Percentiles rank a stretch among this genome's conserved stretches.
phyloP scores from a whole-genome alignment of 2,329 filamentous ascomycete genomes.

The Bipolaris sorokiniana region DNA sequence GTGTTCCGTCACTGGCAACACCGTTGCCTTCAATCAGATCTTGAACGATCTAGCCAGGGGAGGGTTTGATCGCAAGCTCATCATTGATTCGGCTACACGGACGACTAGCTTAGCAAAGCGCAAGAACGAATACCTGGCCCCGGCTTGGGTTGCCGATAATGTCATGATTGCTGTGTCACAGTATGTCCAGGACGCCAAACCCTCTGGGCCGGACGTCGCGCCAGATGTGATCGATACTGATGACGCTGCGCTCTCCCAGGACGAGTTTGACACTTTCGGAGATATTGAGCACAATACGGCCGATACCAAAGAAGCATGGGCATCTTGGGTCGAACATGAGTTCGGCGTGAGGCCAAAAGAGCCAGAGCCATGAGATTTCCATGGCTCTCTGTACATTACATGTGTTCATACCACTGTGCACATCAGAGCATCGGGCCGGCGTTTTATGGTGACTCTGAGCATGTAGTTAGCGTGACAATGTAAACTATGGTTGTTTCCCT shows the following conservation, averaged over 20 bases:
- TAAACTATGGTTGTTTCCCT: background rate
- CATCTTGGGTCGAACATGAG: conserved; percentile 38
- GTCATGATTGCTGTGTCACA: conserved; percentile 40
- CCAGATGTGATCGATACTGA: conserved; percentile 12
- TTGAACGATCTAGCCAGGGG: conserved; percentile 34
- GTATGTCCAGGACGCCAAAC: conserved; percentile 27
- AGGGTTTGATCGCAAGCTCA: conserved; percentile 34
- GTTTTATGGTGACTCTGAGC: background rate
- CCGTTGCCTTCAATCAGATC: conserved; percentile 41
- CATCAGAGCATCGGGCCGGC: conserved; percentile 9
- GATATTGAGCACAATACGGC: background rate
- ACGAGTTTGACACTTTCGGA: conserved; percentile 1
- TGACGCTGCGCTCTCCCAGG: conserved; percentile 11
- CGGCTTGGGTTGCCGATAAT: conserved; percentile 43
- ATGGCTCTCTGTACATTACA: conserved; percentile 10
- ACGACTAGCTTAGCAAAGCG: conserved; percentile 22
- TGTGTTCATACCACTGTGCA: conserved; percentile 1
- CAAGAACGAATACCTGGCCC: conserved; percentile 25
- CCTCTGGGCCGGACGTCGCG: background rate
- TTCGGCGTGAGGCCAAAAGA: conserved; percentile 33
- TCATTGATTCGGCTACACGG: conserved; percentile 28
- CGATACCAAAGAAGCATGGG: conserved; percentile 28
- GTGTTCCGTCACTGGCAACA: conserved; percentile 41
- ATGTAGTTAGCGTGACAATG: background rate
- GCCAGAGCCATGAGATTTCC: conserved; percentile 19